phyloP scores from a whole-genome alignment of 2,329 filamentous ascomycete species.

The Cladosporium sp. region DNA sequence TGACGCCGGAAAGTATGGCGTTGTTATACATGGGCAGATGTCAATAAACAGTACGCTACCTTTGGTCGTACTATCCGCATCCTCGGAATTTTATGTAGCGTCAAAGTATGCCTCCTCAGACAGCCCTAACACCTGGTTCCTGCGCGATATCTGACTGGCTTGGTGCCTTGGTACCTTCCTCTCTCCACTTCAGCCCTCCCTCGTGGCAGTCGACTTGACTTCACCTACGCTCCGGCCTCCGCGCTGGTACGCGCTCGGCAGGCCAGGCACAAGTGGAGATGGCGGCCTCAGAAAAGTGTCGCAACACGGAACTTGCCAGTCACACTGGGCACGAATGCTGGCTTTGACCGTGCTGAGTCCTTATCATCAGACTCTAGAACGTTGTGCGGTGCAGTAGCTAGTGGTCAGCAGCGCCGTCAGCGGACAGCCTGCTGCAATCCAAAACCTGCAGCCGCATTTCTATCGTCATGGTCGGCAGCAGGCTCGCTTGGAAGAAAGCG shows the following conservation, averaged over 20 bases:
- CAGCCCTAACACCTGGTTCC: constrained; percentile 2
- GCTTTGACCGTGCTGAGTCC: neutral
- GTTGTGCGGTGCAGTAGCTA: neutral
- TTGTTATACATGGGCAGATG: neutral
- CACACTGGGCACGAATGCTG: constrained; percentile 1
- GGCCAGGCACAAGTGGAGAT: neutral
- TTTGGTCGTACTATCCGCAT: neutral
- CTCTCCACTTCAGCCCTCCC: constrained; percentile 8
- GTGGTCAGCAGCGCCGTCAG: constrained; percentile 13
- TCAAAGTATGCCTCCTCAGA: neutral
- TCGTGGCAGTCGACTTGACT: constrained; percentile 10
- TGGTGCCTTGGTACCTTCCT: neutral
- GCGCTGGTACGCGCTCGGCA: neutral
- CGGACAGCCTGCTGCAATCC: neutral
- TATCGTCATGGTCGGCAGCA: neutral
- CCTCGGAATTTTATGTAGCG: neutral
- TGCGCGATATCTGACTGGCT: neutral
- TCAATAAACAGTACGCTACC: neutral
- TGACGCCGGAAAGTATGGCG: neutral
- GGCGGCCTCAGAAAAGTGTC: constrained; percentile 3
- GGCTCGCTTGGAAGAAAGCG: constrained; percentile 1
- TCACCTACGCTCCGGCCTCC: constrained; percentile 6
- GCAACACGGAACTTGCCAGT: constrained; percentile 10
- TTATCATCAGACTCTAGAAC: constrained; percentile 2
- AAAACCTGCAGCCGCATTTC: neutral